phyloP scores from a whole-genome alignment of 495 filamentous ascomycete genomes.

The Tetracladium setigerum region DNA sequence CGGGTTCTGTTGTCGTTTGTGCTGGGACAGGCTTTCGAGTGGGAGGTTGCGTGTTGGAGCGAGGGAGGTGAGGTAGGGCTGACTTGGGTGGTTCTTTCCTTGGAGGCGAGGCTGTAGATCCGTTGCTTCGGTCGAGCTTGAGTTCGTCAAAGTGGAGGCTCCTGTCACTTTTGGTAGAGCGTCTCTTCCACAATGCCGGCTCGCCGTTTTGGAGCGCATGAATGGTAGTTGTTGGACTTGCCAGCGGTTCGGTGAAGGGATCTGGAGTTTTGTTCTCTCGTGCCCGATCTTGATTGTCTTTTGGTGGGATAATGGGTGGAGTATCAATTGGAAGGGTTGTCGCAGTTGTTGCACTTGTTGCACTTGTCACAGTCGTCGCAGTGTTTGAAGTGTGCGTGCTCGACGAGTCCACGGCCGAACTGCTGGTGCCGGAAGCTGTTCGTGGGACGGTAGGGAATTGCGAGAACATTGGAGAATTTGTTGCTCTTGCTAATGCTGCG shows the following conservation, averaged over 20 bases:
- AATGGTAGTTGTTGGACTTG: slow-evolving; percentile 7
- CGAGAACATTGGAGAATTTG: too few species aligned
- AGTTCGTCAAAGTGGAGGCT: slow-evolving; percentile 15
- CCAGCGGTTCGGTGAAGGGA: slow-evolving; percentile 2
- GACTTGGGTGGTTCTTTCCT: slow-evolving; percentile 1
- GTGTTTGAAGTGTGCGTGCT: too few species aligned
- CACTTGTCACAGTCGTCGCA: not conserved
- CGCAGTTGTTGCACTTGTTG: not conserved
- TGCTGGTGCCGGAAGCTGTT: not conserved
- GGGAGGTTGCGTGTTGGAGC: not conserved
- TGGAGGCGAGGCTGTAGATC: slow-evolving; percentile 18
- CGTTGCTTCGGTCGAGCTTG: slow-evolving; percentile 21
- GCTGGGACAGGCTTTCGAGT: slow-evolving; percentile 17
- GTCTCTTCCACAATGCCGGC: slow-evolving; percentile 19
- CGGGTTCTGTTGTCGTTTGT: slow-evolving; percentile 14
- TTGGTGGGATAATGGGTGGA: slow-evolving; percentile 11
- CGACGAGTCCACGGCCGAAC: too few species aligned
- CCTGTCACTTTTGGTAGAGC: slow-evolving; percentile 18
- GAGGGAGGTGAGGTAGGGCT: slow-evolving; percentile 11
- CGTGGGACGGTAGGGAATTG: not conserved
- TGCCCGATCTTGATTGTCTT: slow-evolving; percentile 7
- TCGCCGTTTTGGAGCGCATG: slow-evolving; percentile 6
- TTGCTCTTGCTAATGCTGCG: too few species aligned
- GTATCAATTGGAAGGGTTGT: not conserved
- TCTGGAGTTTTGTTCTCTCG: not conserved